Evolutionary conservation across 306 rosid species (phyloP).

Genomic region (Comarum palustre): DNA sequence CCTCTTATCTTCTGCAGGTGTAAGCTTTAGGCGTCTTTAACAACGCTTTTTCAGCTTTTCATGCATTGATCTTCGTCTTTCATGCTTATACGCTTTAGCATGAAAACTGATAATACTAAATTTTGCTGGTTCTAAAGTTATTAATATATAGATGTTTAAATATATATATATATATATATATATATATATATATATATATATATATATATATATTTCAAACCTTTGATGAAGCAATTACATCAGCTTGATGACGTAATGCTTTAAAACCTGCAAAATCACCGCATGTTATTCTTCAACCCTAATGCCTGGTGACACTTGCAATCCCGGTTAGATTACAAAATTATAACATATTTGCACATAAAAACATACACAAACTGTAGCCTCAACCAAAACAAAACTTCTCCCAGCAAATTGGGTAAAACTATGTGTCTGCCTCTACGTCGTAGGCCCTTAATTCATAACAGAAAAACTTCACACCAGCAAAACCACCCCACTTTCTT

Average conservation of each 20-base stretch:
- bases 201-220: no score
- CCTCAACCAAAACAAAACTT: not conserved
- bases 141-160: no score
- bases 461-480: not conserved
- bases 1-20: no score
- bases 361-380: not conserved
- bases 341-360: not conserved
- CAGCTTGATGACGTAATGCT: slow-evolving; percentile 54
- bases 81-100: no score
- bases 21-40: no score
- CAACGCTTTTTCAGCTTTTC: no score
- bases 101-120: no score
- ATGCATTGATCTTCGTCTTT: no score
- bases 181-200: no score
- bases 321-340: not conserved
- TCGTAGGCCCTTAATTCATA: not conserved
- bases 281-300: slow-evolving; percentile 15
- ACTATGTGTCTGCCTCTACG: not conserved
- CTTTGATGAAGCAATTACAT: slow-evolving; percentile 76
- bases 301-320: not conserved
- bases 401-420: not conserved
- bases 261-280: slow-evolving; percentile 50
- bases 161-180: no score
- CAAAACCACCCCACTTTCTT: not conserved
- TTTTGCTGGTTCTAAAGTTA: no score